phyloP scores from a whole-genome alignment of 768 basidiomycete species.

The Pleurotus ostreatus region DNA sequence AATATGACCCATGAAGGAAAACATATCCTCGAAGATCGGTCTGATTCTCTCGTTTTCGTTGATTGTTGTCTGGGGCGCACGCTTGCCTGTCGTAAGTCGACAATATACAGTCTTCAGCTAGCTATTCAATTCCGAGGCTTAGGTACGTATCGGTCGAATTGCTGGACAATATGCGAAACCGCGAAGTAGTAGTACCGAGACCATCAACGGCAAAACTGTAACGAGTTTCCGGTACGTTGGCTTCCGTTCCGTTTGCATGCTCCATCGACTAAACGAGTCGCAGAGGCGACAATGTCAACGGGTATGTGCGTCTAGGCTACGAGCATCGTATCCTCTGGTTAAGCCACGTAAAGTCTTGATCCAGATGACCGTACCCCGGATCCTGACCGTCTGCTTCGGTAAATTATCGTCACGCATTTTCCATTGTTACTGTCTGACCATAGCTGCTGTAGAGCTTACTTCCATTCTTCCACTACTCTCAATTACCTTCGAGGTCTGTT shows the following conservation, averaged over 20 bases:
- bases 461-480: constrained; percentile 90
- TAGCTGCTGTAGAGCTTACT: constrained; percentile 69
- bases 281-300: constrained; percentile 97
- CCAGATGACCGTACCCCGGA: constrained; percentile 82
- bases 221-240: constrained; percentile 77
- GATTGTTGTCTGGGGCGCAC: constrained; percentile 90
- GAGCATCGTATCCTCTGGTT: constrained; percentile 8
- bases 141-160: constrained; percentile 86
- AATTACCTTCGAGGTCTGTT: constrained; percentile 90
- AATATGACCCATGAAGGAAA: constrained; percentile 49
- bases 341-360: constrained; percentile 43
- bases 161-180: constrained; percentile 98
- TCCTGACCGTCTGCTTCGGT: constrained; percentile 86
- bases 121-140: neutral
- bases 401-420: constrained; percentile 1
- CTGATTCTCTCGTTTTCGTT: constrained; percentile 94
- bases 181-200: constrained; percentile 79
- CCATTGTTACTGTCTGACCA: neutral
- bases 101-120: neutral
- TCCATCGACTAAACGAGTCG: neutral
- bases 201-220: constrained; percentile 70
- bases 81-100: constrained; percentile 79
- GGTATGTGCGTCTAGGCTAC: constrained; percentile 40
- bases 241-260: neutral
- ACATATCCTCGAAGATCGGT: constrained; percentile 84